phyloP scores from a whole-genome alignment of 2,329 filamentous ascomycete genomes.

The Mariannaea elegans region DNA sequence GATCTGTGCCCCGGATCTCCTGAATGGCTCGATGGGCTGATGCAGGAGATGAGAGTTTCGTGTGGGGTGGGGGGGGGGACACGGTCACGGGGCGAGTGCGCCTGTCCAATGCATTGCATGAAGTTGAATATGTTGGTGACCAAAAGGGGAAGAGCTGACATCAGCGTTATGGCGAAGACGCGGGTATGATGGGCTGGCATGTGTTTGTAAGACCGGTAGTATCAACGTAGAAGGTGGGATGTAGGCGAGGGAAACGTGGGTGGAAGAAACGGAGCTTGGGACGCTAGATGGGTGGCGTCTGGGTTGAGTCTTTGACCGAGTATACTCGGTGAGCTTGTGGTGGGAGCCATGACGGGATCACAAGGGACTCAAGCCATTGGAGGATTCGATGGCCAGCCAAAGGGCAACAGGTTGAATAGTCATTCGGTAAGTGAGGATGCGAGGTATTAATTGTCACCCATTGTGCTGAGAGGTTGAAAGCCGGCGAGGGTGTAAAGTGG shows the following conservation, averaged over 20 bases:
- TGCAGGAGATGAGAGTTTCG: conserved; percentile 23
- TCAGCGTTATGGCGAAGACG: conserved; percentile 10
- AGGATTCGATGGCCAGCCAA: conserved; percentile 1
- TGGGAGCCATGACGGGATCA: neutral
- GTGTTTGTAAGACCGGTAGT: too few relatives aligned
- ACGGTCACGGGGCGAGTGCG: conserved; percentile 22
- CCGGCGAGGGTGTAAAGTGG: conserved; percentile 2
- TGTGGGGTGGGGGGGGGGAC: too few relatives aligned
- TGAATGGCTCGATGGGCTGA: conserved; percentile 21
- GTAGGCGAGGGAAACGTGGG: conserved; percentile 11
- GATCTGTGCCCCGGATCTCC: conserved; percentile 13
- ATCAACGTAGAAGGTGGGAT: neutral
- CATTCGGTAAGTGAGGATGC: conserved; percentile 2
- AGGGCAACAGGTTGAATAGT: neutral
- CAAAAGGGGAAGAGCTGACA: conserved; percentile 20
- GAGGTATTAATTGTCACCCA: conserved; percentile 5
- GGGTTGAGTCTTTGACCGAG: conserved; percentile 13
- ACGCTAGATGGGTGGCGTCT: conserved; percentile 16
- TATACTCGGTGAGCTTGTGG: neutral
- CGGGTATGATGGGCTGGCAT: conserved; percentile 2
- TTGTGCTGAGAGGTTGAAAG: conserved; percentile 4
- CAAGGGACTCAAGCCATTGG: neutral
- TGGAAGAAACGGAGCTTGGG: conserved; percentile 3
- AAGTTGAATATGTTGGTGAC: conserved; percentile 9
- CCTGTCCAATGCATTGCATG: conserved; percentile 11